These are phyloP conservation scores for Penicillium lagena DNA, from an alignment of 495 filamentous ascomycete genomes.

Conservation along the genomic window DNA sequence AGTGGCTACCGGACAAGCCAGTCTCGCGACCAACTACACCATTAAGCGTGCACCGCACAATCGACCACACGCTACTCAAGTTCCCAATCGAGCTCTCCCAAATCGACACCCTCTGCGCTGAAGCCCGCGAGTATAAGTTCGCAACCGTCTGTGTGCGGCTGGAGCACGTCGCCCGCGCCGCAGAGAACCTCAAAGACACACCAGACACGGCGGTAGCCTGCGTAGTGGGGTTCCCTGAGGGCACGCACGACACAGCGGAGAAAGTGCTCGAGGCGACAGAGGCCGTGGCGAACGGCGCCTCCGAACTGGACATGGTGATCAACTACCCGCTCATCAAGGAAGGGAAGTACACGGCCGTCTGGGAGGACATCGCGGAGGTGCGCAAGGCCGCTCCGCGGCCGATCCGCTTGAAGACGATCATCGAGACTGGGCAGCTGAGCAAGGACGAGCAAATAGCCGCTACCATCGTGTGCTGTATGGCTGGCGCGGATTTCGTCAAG, in stretches of 20 bases:
- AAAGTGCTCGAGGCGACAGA: conserved; percentile 50
- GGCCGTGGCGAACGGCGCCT: conserved; percentile 53
- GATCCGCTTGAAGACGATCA: conserved; percentile 54
- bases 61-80: conserved; percentile 64
- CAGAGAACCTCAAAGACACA: conserved; percentile 40
- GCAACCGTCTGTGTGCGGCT: conserved; percentile 56
- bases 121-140: conserved; percentile 54
- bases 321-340: conserved; percentile 49
- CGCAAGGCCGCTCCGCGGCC: conserved; percentile 43
- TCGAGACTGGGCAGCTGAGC: conserved; percentile 57
- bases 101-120: conserved; percentile 56
- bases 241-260: conserved; percentile 44
- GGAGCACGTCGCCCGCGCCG: conserved; percentile 45
- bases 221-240: conserved; percentile 65
- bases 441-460: conserved; percentile 52
- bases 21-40: conserved; percentile 18
- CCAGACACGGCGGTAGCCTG: conserved; percentile 49
- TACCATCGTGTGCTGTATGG: conserved; percentile 49
- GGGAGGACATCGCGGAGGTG: conserved; percentile 51
- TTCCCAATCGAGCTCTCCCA: conserved; percentile 44
- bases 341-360: conserved; percentile 45
- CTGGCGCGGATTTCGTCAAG: conserved; percentile 61
- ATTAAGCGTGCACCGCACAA: conserved; percentile 28
- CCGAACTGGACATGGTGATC: conserved; percentile 64
- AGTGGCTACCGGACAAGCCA: conserved; percentile 16